Base-by-base conservation (phyloP, 2,329 filamentous ascomycete species). In the Albifimbria verrucaria region DNA sequence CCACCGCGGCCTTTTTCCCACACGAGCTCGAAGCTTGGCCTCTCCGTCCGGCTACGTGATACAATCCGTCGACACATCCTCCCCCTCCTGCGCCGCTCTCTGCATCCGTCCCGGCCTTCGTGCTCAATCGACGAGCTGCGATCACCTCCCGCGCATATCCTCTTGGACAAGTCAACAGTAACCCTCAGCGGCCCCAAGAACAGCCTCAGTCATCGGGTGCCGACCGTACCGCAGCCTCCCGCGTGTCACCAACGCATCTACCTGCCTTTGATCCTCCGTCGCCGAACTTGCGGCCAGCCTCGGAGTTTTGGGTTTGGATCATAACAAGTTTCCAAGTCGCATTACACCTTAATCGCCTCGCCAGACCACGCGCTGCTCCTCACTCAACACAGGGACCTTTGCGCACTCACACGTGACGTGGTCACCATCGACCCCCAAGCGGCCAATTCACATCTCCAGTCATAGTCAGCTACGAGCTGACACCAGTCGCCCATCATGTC, bases 401-500 rank as follows among this genome's bases (percentile, higher is more conserved):
- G 6, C 15, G 32, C 32, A 39, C 11, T 12, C 18, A n/a, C 32
- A 39, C 32, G 32, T 39, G 32, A 39, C 32, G 32, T 39, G 32
- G 15, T 17, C 12, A 15, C 15, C 32, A 39, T 12, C 43, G 43
- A 46, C 43, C 21, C 24, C n/a, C 9, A n/a, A 12, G 12, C 32
- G 32, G 32, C 18, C 18, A 52, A 49, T 52, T 47, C 52, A 48
- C 18, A 39, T 39, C 32, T 39, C 32, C 18, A 39, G 32, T 12
- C 12, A 12, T 39, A 12, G 4, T 39, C 32, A 39, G 32, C 32
- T n/a, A 39, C 15, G 32, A n/a, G 32, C 32, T 39, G 32, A 39
- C 32, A n/a, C 52, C 52, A 56, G 52, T 63, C 62, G 67, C 65
- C 69, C 72, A 70, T 49, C 68, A 99, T 99, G 94, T 97, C 93